Percentiles rank a stretch among this genome's conserved stretches.
Evolutionary conservation across 352 stramenopile genomes (phyloP).

Genomic region (Globisporangium barbulae): DNA sequence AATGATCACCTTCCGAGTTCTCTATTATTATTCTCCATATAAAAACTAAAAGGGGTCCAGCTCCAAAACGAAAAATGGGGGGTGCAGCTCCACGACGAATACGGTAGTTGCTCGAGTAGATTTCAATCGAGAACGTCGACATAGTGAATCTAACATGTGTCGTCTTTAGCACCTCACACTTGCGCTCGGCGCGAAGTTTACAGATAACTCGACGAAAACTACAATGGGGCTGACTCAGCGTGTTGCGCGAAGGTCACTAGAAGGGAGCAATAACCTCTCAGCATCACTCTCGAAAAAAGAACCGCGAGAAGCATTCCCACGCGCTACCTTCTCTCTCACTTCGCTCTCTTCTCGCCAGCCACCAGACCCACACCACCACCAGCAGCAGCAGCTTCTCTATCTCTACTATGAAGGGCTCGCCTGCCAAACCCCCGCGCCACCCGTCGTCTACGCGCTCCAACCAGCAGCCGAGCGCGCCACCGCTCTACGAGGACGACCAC

Average conservation of each 20-base stretch:
- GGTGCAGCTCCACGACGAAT: background rate
- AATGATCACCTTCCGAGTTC: background rate
- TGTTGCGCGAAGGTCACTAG: too few species aligned
- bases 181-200: background rate
- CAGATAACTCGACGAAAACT: too few species aligned
- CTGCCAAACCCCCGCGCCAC: slow-evolving; percentile 7
- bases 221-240: too few species aligned
- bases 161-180: too few species aligned
- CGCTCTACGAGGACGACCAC: slow-evolving; percentile 5
- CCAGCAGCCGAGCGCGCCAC: slow-evolving; percentile 15
- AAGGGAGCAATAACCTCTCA: background rate
- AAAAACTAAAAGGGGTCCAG: background rate
- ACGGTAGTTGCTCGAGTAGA: background rate
- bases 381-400: background rate
- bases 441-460: slow-evolving; percentile 4
- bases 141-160: too few species aligned
- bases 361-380: background rate
- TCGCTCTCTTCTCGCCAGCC: background rate
- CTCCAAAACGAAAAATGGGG: background rate
- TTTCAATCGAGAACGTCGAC: too few species aligned
- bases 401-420: slow-evolving; percentile 4
- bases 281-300: slow-evolving; percentile 2
- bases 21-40: background rate
- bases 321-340: background rate
- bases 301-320: background rate